phyloP scores from a whole-genome alignment of 2,329 filamentous ascomycete genomes.

The Penicillium sp. region DNA sequence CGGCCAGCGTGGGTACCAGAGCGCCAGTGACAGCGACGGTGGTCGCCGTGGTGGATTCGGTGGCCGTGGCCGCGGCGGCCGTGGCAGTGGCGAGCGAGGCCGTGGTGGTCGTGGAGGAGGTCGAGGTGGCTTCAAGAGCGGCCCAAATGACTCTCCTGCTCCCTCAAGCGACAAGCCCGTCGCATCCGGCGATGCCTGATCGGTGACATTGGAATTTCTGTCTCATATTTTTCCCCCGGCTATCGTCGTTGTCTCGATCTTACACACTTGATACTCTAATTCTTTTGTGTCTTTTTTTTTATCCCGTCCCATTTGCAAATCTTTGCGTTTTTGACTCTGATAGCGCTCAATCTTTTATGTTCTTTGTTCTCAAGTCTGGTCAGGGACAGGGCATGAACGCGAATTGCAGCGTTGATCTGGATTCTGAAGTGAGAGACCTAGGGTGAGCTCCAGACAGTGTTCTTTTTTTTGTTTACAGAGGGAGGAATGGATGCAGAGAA shows the following conservation, averaged over 20 bases:
- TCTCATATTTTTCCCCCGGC: constrained; percentile 13
- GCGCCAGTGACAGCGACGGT: constrained; percentile 73
- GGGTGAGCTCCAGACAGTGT: constrained; percentile 1
- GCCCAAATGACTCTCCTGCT: constrained; percentile 34
- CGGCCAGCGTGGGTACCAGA: constrained; percentile 74
- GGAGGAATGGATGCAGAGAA: constrained; percentile 11
- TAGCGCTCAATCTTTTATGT: neutral
- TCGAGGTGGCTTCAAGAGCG: constrained; percentile 58
- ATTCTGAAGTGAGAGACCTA: neutral
- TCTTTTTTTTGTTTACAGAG: constrained; percentile 7
- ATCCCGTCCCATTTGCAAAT: constrained; percentile 22
- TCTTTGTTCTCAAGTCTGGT: neutral
- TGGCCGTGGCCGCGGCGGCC: constrained; percentile 52
- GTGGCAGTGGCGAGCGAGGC: constrained; percentile 50
- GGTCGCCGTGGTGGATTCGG: constrained; percentile 63
- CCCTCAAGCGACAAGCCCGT: constrained; percentile 37
- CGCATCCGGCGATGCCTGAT: constrained; percentile 34
- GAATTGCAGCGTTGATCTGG: neutral
- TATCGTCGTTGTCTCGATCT: constrained; percentile 14
- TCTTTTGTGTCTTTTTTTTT: constrained; percentile 25
- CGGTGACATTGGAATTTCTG: constrained; percentile 13
- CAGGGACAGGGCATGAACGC: neutral
- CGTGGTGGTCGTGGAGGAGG: constrained; percentile 56
- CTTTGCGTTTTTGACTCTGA: constrained; percentile 16
- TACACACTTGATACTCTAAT: constrained; percentile 26